phyloP scores from a whole-genome alignment of 176 grass and related monocot genomes.

The Leersia perrieri region DNA sequence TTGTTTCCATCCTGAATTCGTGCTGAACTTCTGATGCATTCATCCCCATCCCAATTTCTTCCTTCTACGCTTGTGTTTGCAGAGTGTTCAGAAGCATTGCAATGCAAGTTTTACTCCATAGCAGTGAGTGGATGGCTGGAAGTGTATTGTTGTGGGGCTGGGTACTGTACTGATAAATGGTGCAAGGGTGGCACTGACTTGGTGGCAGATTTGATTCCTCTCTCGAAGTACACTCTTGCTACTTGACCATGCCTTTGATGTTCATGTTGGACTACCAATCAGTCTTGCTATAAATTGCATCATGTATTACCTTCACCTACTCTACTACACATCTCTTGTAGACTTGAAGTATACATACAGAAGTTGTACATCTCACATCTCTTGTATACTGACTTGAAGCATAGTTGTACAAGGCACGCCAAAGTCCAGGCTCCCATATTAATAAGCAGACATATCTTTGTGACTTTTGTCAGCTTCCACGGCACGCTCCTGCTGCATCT shows the following conservation, averaged over 20 bases:
- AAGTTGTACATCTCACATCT: too few species aligned
- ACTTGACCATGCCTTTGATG: slow-evolving; percentile 39
- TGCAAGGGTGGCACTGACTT: slow-evolving; percentile 62
- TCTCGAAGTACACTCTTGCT: slow-evolving; percentile 32
- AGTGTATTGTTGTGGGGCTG: background rate
- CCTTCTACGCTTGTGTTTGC: background rate
- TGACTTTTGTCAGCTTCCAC: background rate
- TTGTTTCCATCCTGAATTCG: background rate
- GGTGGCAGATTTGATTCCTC: slow-evolving; percentile 63
- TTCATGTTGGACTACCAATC: slow-evolving; percentile 14
- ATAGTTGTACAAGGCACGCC: background rate
- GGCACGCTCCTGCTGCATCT: slow-evolving; percentile 8
- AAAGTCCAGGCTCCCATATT: background rate
- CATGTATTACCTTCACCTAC: slow-evolving; percentile 14
- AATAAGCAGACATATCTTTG: background rate
- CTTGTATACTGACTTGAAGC: too few species aligned
- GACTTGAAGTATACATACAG: too few species aligned
- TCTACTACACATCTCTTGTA: slow-evolving; percentile 11
- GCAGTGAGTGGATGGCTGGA: background rate
- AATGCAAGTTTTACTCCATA: background rate
- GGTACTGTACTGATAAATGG: slow-evolving; percentile 37
- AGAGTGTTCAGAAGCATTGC: background rate
- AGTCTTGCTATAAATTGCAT: slow-evolving; percentile 28
- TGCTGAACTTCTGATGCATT: background rate
- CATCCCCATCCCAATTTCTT: background rate